Evolutionary conservation across 345 rosid species (phyloP).

Genomic region (Eucalyptus regnans): DNA sequence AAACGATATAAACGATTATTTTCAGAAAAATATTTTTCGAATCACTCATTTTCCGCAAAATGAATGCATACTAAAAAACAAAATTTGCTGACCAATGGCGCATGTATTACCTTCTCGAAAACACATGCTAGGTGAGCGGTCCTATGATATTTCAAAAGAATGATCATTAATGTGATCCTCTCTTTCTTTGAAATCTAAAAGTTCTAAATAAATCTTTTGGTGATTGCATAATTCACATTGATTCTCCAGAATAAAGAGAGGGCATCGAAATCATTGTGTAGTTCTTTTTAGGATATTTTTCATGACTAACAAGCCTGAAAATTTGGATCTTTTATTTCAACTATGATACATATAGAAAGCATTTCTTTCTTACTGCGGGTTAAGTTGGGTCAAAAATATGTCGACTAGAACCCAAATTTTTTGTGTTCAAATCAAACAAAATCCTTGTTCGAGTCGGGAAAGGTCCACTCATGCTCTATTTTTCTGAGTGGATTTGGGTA

Average conservation of each 20-base stretch:
- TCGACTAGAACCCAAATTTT: background rate
- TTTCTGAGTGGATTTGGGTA: background rate
- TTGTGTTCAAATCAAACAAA: background rate
- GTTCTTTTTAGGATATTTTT: background rate
- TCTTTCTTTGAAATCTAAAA: background rate
- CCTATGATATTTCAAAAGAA: background rate
- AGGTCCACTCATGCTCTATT: background rate
- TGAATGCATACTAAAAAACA: background rate
- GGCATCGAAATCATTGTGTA: background rate
- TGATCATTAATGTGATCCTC: background rate
- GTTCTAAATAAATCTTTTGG: background rate
- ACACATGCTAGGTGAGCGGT: background rate
- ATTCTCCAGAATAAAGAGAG: background rate
- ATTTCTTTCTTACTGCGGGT: background rate
- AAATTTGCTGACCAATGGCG: background rate
- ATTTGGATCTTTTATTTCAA: background rate
- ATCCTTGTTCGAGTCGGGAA: background rate
- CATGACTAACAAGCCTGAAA: background rate
- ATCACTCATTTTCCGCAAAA: too few relatives aligned
- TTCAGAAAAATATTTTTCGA: accelerated
- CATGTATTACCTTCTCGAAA: background rate
- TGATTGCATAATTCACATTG: background rate
- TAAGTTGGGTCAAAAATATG: background rate
- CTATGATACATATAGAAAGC: background rate
- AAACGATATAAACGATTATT: too few relatives aligned